Conservation (phyloP, 2,329 filamentous ascomycete genomes). For the Paecilomyces sp. region DNA sequence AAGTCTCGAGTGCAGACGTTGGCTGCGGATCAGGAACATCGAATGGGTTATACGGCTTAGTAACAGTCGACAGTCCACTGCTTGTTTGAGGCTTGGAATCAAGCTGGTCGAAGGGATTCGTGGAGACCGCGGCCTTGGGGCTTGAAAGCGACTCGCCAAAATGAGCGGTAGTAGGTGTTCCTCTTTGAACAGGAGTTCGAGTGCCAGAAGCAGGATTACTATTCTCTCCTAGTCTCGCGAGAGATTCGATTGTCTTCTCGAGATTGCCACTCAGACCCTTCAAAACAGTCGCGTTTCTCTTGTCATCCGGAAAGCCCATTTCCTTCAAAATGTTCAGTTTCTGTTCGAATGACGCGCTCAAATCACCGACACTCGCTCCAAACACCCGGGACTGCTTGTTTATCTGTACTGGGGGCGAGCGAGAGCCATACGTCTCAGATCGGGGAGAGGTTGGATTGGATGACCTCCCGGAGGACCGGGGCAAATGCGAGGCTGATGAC, state of each 20-base stretch:
- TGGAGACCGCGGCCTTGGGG: constrained; percentile 34
- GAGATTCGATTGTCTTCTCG: constrained; percentile 75
- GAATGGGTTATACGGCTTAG: constrained; percentile 61
- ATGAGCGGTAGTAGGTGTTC: constrained; percentile 12
- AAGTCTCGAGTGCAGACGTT: constrained; percentile 50
- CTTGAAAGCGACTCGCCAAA: constrained; percentile 7
- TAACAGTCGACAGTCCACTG: constrained; percentile 6
- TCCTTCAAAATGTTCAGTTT: constrained; percentile 74
- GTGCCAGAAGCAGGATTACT: constrained; percentile 45
- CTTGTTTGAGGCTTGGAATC: constrained; percentile 24
- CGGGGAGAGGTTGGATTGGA: constrained; percentile 16
- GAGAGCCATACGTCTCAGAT: constrained; percentile 17
- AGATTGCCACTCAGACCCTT: constrained; percentile 79
- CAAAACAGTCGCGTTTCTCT: constrained; percentile 71
- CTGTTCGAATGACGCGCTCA: constrained; percentile 50
- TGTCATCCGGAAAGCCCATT: constrained; percentile 85
- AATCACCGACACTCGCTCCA: constrained; percentile 57
- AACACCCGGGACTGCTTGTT: constrained; percentile 44
- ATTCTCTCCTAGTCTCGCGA: constrained; percentile 74
- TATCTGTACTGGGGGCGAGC: constrained; percentile 17
- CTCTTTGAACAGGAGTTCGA: constrained; percentile 44
- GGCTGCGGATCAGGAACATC: constrained; percentile 37
- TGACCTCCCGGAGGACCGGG: constrained; percentile 52
- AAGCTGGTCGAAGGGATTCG: constrained; percentile 60
- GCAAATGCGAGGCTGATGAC: constrained; percentile 63